Percentiles rank a stretch among this genome's conserved stretches.
These are phyloP conservation scores for Boletus mariae DNA, from an alignment of 1,284 basidiomycete species.

Conservation along the genomic window DNA sequence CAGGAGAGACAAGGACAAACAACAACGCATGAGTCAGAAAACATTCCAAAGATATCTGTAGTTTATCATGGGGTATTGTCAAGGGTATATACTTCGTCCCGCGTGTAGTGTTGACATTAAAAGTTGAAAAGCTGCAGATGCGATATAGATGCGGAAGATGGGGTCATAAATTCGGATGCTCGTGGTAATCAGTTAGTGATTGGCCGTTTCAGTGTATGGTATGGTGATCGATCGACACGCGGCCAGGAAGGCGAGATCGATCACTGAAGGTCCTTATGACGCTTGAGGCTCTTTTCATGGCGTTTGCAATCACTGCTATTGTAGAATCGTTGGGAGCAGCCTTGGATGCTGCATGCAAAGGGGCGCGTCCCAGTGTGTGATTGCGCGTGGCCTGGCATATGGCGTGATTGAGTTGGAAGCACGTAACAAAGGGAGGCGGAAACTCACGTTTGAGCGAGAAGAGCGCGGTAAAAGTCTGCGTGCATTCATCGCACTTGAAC, in stretches of 20 bases:
- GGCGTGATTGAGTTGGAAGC: slow-evolving; percentile 8
- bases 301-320: slow-evolving; percentile 35
- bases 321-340: slow-evolving; percentile 29
- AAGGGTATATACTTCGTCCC: slow-evolving; percentile 18
- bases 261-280: slow-evolving; percentile 26
- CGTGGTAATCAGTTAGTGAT: slow-evolving; percentile 6
- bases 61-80: slow-evolving; percentile 19
- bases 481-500: slow-evolving; percentile 17
- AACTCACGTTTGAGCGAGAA: slow-evolving; percentile 35
- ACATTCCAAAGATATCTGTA: slow-evolving; percentile 8
- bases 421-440: neutral
- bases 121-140: slow-evolving; percentile 1
- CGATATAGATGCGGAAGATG: slow-evolving; percentile 3
- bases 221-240: slow-evolving; percentile 24
- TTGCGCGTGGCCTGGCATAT: slow-evolving; percentile 25
- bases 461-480: slow-evolving; percentile 29
- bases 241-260: slow-evolving; percentile 7
- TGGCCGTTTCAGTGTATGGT: neutral
- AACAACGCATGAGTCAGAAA: slow-evolving; percentile 4
- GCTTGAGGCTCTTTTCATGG: slow-evolving; percentile 33
- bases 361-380: slow-evolving; percentile 32
- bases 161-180: slow-evolving; percentile 2
- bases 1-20: neutral
- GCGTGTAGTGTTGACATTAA: slow-evolving; percentile 6
- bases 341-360: slow-evolving; percentile 23